These are phyloP conservation scores for Sporothrix mexicana DNA, from an alignment of 2,329 filamentous ascomycete genomes.

Conservation along the genomic window DNA sequence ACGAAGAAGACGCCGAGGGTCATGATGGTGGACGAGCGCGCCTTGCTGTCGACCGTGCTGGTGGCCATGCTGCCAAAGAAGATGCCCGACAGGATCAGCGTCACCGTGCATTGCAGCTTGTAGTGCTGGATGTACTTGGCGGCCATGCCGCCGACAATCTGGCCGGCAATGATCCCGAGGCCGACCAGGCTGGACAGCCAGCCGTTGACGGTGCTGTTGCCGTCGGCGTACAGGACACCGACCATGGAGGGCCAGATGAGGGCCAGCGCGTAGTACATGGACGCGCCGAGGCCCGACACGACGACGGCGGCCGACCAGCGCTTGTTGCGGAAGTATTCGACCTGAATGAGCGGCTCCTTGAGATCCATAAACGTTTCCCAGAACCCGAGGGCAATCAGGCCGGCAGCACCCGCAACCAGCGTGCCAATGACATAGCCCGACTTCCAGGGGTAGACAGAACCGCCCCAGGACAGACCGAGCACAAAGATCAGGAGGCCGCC, in stretches of 20 bases:
- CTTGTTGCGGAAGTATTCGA: conserved; percentile 46
- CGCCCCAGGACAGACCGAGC: conserved; percentile 46
- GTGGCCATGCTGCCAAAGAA: conserved; percentile 44
- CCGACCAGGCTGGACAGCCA: conserved; percentile 42
- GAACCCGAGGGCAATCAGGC: conserved; percentile 7
- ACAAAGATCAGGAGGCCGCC: conserved; percentile 44
- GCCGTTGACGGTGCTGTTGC: conserved; percentile 37
- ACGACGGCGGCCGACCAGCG: conserved; percentile 45
- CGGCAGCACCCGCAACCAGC: conserved; percentile 32
- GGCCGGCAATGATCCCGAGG: conserved; percentile 42
- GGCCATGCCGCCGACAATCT: conserved; percentile 41
- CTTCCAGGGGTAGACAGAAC: conserved; percentile 44
- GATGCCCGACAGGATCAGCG: conserved; percentile 41
- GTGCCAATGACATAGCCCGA: conserved; percentile 43
- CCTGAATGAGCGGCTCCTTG: conserved; percentile 47
- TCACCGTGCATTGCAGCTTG: conserved; percentile 45
- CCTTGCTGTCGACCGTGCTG: conserved; percentile 41
- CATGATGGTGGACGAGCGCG: conserved; percentile 41
- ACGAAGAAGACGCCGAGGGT: conserved; percentile 45
- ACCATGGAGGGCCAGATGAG: conserved; percentile 48
- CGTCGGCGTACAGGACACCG: conserved; percentile 43
- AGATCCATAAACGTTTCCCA: conserved; percentile 37
- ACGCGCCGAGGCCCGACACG: conserved; percentile 46
- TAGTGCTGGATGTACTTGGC: conserved; percentile 43
- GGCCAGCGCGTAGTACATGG: conserved; percentile 49